These are phyloP conservation scores for Macrophomina pseudophaseolina DNA, from an alignment of 2,329 filamentous ascomycete species.

Conservation along the genomic window DNA sequence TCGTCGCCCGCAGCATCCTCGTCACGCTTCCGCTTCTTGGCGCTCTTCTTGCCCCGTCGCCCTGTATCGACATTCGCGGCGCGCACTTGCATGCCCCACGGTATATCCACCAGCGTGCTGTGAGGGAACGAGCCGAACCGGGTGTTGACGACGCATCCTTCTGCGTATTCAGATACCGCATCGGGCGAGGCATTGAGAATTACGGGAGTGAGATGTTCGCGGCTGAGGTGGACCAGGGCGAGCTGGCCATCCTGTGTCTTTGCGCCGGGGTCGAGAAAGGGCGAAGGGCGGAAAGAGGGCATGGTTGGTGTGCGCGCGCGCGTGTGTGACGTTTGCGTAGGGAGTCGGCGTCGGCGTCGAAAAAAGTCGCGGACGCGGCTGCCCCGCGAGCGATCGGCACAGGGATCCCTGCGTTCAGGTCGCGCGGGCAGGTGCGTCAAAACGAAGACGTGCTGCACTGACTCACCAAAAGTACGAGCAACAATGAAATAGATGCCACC, in stretches of 20 bases:
- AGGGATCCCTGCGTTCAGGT: constrained; percentile 7
- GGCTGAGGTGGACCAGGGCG: constrained; percentile 84
- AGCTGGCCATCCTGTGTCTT: constrained; percentile 69
- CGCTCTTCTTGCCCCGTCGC: constrained; percentile 73
- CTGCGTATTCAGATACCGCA: constrained; percentile 47
- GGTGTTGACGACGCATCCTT: constrained; percentile 73
- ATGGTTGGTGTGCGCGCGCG: not conserved
- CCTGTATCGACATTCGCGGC: constrained; percentile 91
- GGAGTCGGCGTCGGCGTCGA: not conserved
- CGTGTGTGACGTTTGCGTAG: constrained; percentile 4
- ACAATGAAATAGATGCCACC: constrained; percentile 28
- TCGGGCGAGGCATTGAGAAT: constrained; percentile 53
- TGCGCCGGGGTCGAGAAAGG: constrained; percentile 76
- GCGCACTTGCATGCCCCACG: constrained; percentile 90
- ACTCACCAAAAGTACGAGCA: constrained; percentile 16
- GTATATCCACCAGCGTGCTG: constrained; percentile 65
- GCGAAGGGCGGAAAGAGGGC: constrained; percentile 57
- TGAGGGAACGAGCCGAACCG: constrained; percentile 79
- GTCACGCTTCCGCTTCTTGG: constrained; percentile 55
- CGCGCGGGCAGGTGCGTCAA: not conserved
- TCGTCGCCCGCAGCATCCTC: constrained; percentile 42
- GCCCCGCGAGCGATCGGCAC: constrained; percentile 25
- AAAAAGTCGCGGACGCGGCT: constrained; percentile 21
- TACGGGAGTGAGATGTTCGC: constrained; percentile 81
- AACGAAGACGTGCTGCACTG: constrained; percentile 17